phyloP scores from a whole-genome alignment of 768 basidiomycete species.

The Megacollybia marginata region DNA sequence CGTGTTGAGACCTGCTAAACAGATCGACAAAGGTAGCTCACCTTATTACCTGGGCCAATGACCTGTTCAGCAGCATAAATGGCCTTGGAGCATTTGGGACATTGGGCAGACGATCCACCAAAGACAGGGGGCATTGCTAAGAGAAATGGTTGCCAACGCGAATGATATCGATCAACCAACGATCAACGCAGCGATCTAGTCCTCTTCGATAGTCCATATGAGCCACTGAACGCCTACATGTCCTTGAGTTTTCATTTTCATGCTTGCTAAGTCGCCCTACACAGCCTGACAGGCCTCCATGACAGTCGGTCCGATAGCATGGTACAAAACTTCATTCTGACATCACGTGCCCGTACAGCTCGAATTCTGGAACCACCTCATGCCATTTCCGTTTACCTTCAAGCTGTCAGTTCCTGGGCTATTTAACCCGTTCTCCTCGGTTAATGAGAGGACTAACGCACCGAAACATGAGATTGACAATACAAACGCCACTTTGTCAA shows the following conservation, averaged over 20 bases:
- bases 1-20: not conserved
- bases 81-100: slow-evolving; percentile 65
- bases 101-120: slow-evolving; percentile 54
- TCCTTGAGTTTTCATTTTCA: too few relatives aligned
- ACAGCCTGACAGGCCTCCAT: too few relatives aligned
- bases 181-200: too few relatives aligned
- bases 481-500: not conserved
- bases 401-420: slow-evolving; percentile 57
- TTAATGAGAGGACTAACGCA: slow-evolving; percentile 13
- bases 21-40: slow-evolving; percentile 24
- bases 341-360: too few relatives aligned
- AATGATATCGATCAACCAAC: too few relatives aligned
- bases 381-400: slow-evolving; percentile 71
- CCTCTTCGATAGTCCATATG: too few relatives aligned
- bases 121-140: slow-evolving; percentile 43
- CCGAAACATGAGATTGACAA: slow-evolving; percentile 5
- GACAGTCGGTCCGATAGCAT: too few relatives aligned
- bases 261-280: too few relatives aligned
- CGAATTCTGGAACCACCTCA: slow-evolving; percentile 8
- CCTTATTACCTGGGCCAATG: slow-evolving; percentile 86
- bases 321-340: too few relatives aligned
- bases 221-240: too few relatives aligned
- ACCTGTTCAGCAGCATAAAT: slow-evolving; percentile 90
- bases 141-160: not conserved
- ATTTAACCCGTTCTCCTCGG: slow-evolving; percentile 52